Conservation (phyloP, 2,329 filamentous ascomycete species). For the Penicillium sclerotiorum region DNA sequence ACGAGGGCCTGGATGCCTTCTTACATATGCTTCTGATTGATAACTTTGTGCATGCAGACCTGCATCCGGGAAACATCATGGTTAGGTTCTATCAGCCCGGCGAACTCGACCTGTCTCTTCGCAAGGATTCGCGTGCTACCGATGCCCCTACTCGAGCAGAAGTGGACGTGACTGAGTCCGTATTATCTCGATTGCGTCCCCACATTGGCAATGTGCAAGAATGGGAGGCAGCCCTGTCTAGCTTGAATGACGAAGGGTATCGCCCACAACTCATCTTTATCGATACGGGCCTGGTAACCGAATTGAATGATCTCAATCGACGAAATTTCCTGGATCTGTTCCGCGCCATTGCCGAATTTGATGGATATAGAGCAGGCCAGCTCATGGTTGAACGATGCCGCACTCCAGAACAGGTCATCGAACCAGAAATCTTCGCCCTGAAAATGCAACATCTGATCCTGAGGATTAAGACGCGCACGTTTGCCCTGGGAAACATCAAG, state of each 20-base stretch:
- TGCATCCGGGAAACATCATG: slow-evolving; percentile 99
- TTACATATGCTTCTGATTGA: slow-evolving; percentile 95
- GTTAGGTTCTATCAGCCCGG: slow-evolving; percentile 92
- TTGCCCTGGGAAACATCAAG: slow-evolving; percentile 90
- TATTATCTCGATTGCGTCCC: slow-evolving; percentile 77
- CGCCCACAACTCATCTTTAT: slow-evolving; percentile 96
- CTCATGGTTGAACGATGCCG: slow-evolving; percentile 96
- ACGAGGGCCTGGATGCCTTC: slow-evolving; percentile 94
- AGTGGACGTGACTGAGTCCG: slow-evolving; percentile 82
- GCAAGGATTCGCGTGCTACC: slow-evolving; percentile 44
- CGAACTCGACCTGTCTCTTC: slow-evolving; percentile 66
- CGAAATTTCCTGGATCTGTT: slow-evolving; percentile 94
- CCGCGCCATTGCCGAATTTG: slow-evolving; percentile 92
- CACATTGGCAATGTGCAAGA: slow-evolving; percentile 66
- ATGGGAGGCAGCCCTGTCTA: slow-evolving; percentile 73
- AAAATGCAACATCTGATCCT: slow-evolving; percentile 97
- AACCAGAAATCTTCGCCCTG: slow-evolving; percentile 86
- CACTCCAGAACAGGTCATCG: slow-evolving; percentile 85
- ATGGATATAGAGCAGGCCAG: slow-evolving; percentile 91
- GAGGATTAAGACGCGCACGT: slow-evolving; percentile 83
- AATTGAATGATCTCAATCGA: slow-evolving; percentile 84
- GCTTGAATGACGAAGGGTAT: slow-evolving; percentile 85
- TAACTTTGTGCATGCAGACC: slow-evolving; percentile 95
- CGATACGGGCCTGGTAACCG: slow-evolving; percentile 91
- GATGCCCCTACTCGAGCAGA: slow-evolving; percentile 53